Evolutionary conservation across 257 asterid genomes (phyloP), one percentile per base, ranked within the genome.

Genomic region (Nicotiana noctiflora): DNA sequence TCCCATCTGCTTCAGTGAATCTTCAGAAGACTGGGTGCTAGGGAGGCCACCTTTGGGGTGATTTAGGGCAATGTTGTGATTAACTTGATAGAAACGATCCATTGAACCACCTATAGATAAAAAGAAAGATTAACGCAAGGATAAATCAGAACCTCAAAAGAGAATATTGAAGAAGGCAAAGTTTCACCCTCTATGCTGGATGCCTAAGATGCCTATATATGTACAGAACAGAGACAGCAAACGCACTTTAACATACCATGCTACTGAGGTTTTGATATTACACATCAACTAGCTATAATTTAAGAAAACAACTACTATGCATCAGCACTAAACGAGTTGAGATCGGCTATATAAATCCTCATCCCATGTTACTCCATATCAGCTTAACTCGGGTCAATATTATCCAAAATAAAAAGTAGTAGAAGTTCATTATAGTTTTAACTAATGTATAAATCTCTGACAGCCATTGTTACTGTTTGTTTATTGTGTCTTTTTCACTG

Each of bases 1-100:
- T 5, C 87, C 89, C 84, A 80, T 80, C 78, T 77, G 88, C 75
- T 21, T 81, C 81, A 67, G 14, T 51, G 60, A 80, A 12, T 60
- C 18, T 65, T 78, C 82, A 64, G 84, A 62, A 57, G 61, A 77
- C 70, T 81, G 85, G 46, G 70, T 55, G 67, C 77, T 78, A 75
- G 87, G 31, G 23, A 32, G 67, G n/a, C 76, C 51, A 77, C 79
- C 80, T 37, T 64, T 55, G 13, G 87, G 77, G 5, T 23, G 86
- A 65, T 80, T 87, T 34, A 79, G 40, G 83, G 84, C 81, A 75
- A 46, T 49, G 32, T 67, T 49, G 21, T 77, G 84, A 77, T 15
- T 59, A 32, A 63, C 66, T 49, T 57, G 75, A 19, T 40, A 80
- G 15, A 76, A 27, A 0, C 21, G 68, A 75, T 81, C 86, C 88